Conservation (phyloP, 2,329 filamentous ascomycete species). For the Aspergillus clavatus region DNA sequence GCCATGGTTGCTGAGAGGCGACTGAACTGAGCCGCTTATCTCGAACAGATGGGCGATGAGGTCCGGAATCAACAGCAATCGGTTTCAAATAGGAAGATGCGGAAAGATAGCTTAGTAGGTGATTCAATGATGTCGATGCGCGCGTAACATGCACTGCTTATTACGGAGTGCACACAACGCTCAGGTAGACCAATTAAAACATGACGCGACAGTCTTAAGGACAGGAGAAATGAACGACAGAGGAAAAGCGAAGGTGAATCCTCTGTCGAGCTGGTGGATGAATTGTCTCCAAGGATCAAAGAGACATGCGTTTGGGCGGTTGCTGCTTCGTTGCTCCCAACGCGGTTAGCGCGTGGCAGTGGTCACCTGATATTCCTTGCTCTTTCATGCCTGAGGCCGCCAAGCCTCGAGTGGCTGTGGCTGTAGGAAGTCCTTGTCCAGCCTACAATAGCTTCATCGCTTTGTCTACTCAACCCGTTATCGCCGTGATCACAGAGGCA, state of each 20-base stretch:
- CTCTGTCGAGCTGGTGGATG: conserved; percentile 9
- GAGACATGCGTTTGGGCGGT: conserved; percentile 9
- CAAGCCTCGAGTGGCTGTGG: neutral
- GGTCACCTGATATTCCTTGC: conserved; percentile 5
- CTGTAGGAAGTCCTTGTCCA: neutral
- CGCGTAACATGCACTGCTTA: conserved; percentile 11
- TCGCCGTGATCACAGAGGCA: neutral
- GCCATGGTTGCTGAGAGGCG: conserved; percentile 44
- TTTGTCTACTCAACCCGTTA: neutral
- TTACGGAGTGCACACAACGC: conserved; percentile 17
- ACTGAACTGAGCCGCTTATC: conserved; percentile 14
- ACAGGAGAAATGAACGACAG: conserved; percentile 9
- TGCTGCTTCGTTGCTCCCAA: conserved; percentile 12
- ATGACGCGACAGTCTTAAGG: conserved; percentile 11
- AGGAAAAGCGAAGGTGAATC: conserved; percentile 8
- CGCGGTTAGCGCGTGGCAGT: conserved; percentile 10
- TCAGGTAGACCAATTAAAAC: conserved; percentile 12
- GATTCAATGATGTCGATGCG: conserved; percentile 2
- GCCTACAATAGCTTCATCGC: neutral
- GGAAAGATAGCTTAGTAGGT: conserved; percentile 13
- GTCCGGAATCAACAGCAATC: conserved; percentile 19
- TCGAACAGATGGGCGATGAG: neutral
- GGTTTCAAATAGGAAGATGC: neutral
- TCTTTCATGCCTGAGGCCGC: conserved; percentile 1
- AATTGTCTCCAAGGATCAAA: conserved; percentile 8